Evolutionary conservation across 768 basidiomycete genomes (phyloP), one percentile per base, ranked within the genome.

Genomic region (Suillus plorans): DNA sequence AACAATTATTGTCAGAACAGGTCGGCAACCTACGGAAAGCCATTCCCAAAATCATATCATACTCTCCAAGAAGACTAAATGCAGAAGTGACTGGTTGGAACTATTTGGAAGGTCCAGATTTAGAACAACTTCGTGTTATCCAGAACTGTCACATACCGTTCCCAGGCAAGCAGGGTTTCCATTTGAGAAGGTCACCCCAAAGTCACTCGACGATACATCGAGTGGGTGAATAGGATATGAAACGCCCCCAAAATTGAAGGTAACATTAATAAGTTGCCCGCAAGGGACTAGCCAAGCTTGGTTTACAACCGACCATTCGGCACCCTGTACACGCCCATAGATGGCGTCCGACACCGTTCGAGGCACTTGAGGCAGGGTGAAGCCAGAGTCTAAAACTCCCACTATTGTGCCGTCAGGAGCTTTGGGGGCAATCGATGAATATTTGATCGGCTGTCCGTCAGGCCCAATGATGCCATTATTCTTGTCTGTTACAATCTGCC

Each of bases 61-160:
- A 94, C 72, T 89, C 82, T 67, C 90, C 89, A 34, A 90, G 82
- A 49, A 91, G 67, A 78, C 89, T 88, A 77, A 92, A 91, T 5
- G 91, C 90, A 4, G 87, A 85, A 16, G 91, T 90, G 67, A 92
- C 90, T 2, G 91, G 92, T 81, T 94, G 92, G 81, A 91, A 94
- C 85, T 91, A 68, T 44, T 16, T 37, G 64, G 14, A 36, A 28
- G 22, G 28, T 13, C 5, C 18, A 42, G 3, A 28, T n/a, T 74
- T 56, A 72, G 64, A 8, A 22, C 41, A 8, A 37, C 34, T 52
- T 36, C 37, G 0, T 20, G 55, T 65, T 37, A 28, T 39, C 47
- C 13, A 28, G 5, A 8, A 36, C 31, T 53, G 49, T 34, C 37
- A 82, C 88, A 72, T 72, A 91, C 89, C 60, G 89, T 79, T 18